These are phyloP conservation scores for Monilinia fructigena DNA, from an alignment of 2,329 filamentous ascomycete species.

Conservation along the genomic window DNA sequence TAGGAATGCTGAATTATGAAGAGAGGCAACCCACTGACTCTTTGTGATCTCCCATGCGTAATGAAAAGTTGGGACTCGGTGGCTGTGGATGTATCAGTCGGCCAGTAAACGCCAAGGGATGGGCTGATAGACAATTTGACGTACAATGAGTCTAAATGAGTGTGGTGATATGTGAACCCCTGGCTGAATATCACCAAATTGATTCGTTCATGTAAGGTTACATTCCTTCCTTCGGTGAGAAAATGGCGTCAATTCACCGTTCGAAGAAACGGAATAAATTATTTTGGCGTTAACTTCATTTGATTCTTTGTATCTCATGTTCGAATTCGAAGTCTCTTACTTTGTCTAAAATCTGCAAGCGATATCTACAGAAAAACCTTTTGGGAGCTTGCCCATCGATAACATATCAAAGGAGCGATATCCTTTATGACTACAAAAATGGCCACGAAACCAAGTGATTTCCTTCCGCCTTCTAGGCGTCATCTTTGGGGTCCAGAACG, in stretches of 20 bases:
- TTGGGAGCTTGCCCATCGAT: no score
- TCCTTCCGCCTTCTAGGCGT: background rate
- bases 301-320: background rate
- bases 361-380: background rate
- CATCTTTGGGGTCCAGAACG: slow-evolving; percentile 15
- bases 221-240: slow-evolving; percentile 11
- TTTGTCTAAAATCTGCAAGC: background rate
- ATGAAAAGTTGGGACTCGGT: no score
- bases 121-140: background rate
- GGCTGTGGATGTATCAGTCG: background rate
- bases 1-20: no score
- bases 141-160: slow-evolving; percentile 10
- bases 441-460: background rate
- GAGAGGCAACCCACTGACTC: no score
- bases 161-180: background rate
- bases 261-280: background rate
- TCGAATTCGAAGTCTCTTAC: background rate
- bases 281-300: background rate
- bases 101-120: background rate
- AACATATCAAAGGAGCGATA: background rate
- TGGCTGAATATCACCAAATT: background rate
- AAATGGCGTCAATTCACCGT: background rate
- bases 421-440: background rate
- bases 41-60: no score
- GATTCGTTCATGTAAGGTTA: slow-evolving; percentile 12